Evolutionary conservation across 2,329 filamentous ascomycete genomes (phyloP).

Genomic region (Aspergillus bombycis): DNA sequence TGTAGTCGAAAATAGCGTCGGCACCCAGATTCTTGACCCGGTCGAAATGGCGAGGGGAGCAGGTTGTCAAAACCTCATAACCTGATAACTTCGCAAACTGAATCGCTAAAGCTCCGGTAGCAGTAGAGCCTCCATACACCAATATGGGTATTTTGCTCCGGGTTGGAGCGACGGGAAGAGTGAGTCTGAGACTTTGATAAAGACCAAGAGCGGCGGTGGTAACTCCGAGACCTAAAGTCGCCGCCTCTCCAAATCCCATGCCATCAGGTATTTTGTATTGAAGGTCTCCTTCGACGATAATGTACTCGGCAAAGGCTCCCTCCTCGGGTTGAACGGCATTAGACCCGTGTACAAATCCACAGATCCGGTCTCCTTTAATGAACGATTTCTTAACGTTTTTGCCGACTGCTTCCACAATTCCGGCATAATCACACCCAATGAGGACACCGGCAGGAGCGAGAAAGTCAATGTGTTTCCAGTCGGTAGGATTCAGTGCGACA

Average conservation of each 20-base stretch:
- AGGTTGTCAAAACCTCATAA: constrained; percentile 35
- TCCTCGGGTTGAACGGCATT: constrained; percentile 47
- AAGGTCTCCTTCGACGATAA: constrained; percentile 54
- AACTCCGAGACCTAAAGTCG: constrained; percentile 56
- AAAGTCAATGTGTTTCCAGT: constrained; percentile 56
- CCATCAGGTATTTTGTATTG: constrained; percentile 51
- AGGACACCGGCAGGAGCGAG: constrained; percentile 41
- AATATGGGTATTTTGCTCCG: constrained; percentile 27
- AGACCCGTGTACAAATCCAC: constrained; percentile 54
- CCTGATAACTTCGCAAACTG: constrained; percentile 44
- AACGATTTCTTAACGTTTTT: constrained; percentile 48
- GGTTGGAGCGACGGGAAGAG: constrained; percentile 27
- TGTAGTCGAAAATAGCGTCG: constrained; percentile 39
- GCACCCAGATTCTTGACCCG: constrained; percentile 37
- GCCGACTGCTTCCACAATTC: constrained; percentile 57
- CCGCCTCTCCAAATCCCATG: constrained; percentile 55
- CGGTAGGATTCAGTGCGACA: constrained; percentile 59
- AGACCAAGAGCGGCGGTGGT: constrained; percentile 54
- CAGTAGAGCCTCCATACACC: constrained; percentile 45
- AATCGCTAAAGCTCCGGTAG: constrained; percentile 41
- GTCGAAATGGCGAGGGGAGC: constrained; percentile 37
- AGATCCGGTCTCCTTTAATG: constrained; percentile 56
- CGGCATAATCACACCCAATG: constrained; percentile 59
- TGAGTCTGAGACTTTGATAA: constrained; percentile 36
- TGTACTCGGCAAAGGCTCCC: constrained; percentile 59